Conservation (phyloP, 1,284 basidiomycete species). For the Austroboletus olivaceoglutinosus region DNA sequence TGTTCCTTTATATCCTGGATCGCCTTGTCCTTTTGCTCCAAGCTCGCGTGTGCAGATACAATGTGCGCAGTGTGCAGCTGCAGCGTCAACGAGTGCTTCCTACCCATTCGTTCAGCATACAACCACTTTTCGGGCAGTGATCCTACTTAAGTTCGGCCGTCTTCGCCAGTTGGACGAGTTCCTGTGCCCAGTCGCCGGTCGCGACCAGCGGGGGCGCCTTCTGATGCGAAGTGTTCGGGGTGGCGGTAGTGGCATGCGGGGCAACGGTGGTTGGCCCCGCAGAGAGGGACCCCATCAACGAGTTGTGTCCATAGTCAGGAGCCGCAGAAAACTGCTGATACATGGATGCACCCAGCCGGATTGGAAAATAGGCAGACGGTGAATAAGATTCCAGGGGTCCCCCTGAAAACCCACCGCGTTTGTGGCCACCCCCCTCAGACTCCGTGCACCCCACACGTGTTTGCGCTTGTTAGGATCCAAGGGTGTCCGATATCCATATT, state of each 20-base stretch:
- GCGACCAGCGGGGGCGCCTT: conserved; percentile 55
- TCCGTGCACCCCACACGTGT: conserved; percentile 28
- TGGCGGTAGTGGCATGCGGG: conserved; percentile 29
- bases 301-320: conserved; percentile 35
- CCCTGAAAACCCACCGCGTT: not conserved
- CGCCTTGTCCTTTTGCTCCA: conserved; percentile 71
- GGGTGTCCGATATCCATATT: conserved; percentile 1
- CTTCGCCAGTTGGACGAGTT: conserved; percentile 76
- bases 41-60: conserved; percentile 69
- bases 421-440: conserved; percentile 14
- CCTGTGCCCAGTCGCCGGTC: conserved; percentile 79
- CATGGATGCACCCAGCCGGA: conserved; percentile 26
- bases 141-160: conserved; percentile 76
- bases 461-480: conserved; percentile 33
- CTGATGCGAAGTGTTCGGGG: conserved; percentile 21
- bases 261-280: conserved; percentile 35
- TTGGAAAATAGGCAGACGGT: conserved; percentile 25
- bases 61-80: conserved; percentile 85
- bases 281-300: conserved; percentile 33
- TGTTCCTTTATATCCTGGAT: conserved; percentile 78
- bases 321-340: conserved; percentile 39
- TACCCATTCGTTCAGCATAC: conserved; percentile 31
- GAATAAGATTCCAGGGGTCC: conserved; percentile 33
- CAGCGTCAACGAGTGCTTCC: conserved; percentile 76
- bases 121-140: not conserved